Evolutionary conservation across 2,329 filamentous ascomycete species (phyloP).

Genomic region (Neurospora sp.): DNA sequence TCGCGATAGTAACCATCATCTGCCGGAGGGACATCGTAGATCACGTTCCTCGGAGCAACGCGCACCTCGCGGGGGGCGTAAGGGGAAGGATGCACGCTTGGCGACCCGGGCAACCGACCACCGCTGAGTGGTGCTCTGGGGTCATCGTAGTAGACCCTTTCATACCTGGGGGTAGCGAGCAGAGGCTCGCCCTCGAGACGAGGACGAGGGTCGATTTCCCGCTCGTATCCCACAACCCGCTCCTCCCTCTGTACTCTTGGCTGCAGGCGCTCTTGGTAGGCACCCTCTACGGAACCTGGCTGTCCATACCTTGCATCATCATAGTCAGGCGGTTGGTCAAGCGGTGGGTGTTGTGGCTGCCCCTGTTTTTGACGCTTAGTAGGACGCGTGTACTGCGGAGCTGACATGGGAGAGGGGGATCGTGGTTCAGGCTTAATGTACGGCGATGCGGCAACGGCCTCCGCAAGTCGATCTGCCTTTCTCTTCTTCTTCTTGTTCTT

Average conservation of each 20-base stretch:
- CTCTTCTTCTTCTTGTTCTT: conserved; percentile 41
- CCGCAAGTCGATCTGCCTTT: conserved; percentile 39
- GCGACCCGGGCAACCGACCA: conserved; percentile 28
- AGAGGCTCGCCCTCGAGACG: conserved; percentile 20
- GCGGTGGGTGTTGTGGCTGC: conserved; percentile 27
- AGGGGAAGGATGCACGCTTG: conserved; percentile 26
- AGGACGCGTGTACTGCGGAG: conserved; percentile 42
- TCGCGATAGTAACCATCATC: conserved; percentile 35
- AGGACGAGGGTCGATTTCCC: conserved; percentile 18
- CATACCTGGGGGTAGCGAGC: conserved; percentile 25
- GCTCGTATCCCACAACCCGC: conserved; percentile 27
- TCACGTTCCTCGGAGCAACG: conserved; percentile 2
- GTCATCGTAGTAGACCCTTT: conserved; percentile 18
- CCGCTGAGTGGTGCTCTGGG: conserved; percentile 16
- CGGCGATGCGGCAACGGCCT: conserved; percentile 34
- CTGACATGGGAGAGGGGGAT: conserved; percentile 49
- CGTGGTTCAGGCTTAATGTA: conserved; percentile 56
- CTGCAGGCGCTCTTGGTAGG: conserved; percentile 26
- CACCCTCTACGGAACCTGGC: conserved; percentile 25
- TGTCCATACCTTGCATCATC: conserved; percentile 35
- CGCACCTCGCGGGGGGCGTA: conserved; percentile 29
- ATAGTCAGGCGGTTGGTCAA: conserved; percentile 22
- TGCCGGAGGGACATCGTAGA: conserved; percentile 7
- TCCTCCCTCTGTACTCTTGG: conserved; percentile 22
- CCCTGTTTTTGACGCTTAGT: conserved; percentile 46